Conservation (phyloP, 805 yeast genomes). For the Candida methanosorbosa region DNA sequence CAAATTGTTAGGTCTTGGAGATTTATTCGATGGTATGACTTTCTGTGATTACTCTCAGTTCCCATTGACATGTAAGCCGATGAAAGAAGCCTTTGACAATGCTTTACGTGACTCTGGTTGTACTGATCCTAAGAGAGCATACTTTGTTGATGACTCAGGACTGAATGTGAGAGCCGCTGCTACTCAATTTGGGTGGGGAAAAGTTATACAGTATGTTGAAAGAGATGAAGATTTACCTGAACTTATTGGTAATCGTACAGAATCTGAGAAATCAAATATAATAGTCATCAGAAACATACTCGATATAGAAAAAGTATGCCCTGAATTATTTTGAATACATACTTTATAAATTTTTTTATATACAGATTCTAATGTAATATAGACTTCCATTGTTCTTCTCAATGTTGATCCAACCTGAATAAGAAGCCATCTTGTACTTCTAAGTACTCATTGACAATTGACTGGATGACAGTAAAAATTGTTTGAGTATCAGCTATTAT, state of each 20-base stretch:
- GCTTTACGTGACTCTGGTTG: slow-evolving; percentile 63
- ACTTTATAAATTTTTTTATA: too few relatives aligned
- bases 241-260: slow-evolving; percentile 22
- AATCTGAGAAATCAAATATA: slow-evolving; percentile 32
- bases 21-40: slow-evolving; percentile 87
- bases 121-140: slow-evolving; percentile 37
- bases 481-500: slow-evolving; percentile 13
- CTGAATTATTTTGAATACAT: slow-evolving; percentile 44
- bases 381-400: not conserved
- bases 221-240: slow-evolving; percentile 42
- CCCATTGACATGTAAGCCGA: slow-evolving; percentile 85
- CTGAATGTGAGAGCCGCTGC: slow-evolving; percentile 81
- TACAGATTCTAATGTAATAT: slow-evolving; percentile 1
- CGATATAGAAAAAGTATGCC: slow-evolving; percentile 42
- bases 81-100: slow-evolving; percentile 52
- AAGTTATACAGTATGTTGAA: slow-evolving; percentile 70
- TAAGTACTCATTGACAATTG: too few relatives aligned
- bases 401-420: not conserved
- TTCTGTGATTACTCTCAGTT: slow-evolving; percentile 76
- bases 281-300: slow-evolving; percentile 47
- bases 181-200: slow-evolving; percentile 57
- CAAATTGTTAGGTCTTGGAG: slow-evolving; percentile 79
- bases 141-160: slow-evolving; percentile 84
- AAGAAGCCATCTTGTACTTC: too few relatives aligned
- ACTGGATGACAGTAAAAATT: slow-evolving; percentile 7